These are phyloP conservation scores for Diplodia scrobiculata DNA, from an alignment of 2,329 filamentous ascomycete species.

Conservation along the genomic window DNA sequence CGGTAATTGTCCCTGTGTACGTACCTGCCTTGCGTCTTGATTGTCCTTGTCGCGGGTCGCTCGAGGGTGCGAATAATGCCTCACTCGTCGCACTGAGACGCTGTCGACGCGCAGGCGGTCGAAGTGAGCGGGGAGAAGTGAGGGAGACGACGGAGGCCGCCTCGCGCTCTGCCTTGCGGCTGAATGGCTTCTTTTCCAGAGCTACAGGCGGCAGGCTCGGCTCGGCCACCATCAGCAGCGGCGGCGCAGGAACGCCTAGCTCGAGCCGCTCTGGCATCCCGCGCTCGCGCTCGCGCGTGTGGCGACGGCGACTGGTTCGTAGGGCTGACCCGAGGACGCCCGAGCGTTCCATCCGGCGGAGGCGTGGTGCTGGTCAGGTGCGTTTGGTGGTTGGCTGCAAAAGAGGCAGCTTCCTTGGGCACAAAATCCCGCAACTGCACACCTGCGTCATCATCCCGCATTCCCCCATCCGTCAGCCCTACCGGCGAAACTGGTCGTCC, in stretches of 20 bases:
- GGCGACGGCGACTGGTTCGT: constrained; percentile 6
- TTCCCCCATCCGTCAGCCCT: constrained; percentile 23
- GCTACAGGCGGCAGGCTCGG: background rate
- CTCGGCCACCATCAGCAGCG: background rate
- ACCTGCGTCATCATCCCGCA: constrained; percentile 17
- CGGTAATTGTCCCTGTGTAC: constrained; percentile 4
- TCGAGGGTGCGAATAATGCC: constrained; percentile 17
- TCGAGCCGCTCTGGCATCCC: constrained; percentile 5
- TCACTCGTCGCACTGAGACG: constrained; percentile 8
- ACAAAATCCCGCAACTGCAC: constrained; percentile 20
- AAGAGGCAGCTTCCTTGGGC: background rate
- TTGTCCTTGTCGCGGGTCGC: constrained; percentile 3
- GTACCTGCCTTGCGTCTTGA: background rate
- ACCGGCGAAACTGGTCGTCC: background rate
- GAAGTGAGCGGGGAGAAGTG: background rate
- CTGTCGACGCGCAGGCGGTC: background rate
- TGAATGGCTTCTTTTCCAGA: background rate
- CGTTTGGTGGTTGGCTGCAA: too few species aligned
- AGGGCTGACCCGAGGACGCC: constrained; percentile 21
- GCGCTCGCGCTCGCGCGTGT: background rate
- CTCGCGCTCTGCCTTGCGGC: background rate
- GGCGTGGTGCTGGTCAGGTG: too few species aligned
- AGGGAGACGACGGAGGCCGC: background rate
- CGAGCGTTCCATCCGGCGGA: background rate
- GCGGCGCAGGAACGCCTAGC: background rate